A percentile compares a stretch with the other conserved stretches of the same genome.
Evolutionary conservation across 768 basidiomycete species (phyloP).

Genomic region (Hemileccinum impolitum): DNA sequence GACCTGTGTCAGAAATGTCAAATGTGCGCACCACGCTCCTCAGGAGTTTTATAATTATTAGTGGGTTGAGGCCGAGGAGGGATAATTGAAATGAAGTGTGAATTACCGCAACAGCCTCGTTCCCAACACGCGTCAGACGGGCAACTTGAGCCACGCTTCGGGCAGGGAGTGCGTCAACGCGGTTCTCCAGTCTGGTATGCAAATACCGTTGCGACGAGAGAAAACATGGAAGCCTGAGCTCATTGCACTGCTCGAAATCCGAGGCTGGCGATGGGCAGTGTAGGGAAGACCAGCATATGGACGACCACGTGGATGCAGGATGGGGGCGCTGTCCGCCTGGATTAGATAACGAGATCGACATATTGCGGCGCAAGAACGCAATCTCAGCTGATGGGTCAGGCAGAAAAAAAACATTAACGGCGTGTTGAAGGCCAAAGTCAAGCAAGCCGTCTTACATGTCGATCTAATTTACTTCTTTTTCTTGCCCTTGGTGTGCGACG

Average conservation of each 20-base stretch:
- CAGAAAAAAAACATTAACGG: slow-evolving; percentile 21
- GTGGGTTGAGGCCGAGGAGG: slow-evolving; percentile 22
- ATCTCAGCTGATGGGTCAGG: slow-evolving; percentile 19
- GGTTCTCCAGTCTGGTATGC: not conserved
- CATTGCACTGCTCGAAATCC: slow-evolving; percentile 3
- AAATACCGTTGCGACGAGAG: slow-evolving; percentile 1
- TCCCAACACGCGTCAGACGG: slow-evolving; percentile 26
- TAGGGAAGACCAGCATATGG: not conserved
- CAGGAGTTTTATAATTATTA: slow-evolving; percentile 13
- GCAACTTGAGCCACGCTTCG: slow-evolving; percentile 14
- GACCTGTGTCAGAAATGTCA: slow-evolving; percentile 9
- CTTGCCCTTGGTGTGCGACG: slow-evolving; percentile 51
- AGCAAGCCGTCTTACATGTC: slow-evolving; percentile 18
- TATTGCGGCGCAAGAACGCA: slow-evolving; percentile 18
- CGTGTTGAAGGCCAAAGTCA: slow-evolving; percentile 14
- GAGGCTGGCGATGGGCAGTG: not conserved
- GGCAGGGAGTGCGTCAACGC: slow-evolving; percentile 1
- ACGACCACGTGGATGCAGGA: slow-evolving; percentile 14
- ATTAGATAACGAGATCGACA: slow-evolving; percentile 28
- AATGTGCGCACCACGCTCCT: slow-evolving; percentile 16
- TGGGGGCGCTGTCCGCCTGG: slow-evolving; percentile 7
- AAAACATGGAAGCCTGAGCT: not conserved
- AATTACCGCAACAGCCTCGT: slow-evolving; percentile 29
- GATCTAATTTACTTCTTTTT: slow-evolving; percentile 57
- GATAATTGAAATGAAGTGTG: slow-evolving; percentile 18